Base-by-base conservation (phyloP, 768 basidiomycete species). In the Rhizopogon salebrosus region DNA sequence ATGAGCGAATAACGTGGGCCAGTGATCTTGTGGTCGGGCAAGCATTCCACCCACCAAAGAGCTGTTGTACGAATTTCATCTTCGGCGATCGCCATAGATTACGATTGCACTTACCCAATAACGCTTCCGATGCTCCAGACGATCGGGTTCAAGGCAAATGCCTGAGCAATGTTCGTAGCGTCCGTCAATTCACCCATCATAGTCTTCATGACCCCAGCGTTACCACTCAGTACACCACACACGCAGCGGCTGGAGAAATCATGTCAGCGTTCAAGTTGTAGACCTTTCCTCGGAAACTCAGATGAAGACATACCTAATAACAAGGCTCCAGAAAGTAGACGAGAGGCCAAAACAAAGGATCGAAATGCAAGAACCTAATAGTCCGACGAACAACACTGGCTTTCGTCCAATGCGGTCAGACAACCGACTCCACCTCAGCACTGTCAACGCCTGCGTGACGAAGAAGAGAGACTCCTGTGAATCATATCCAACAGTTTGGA, bases 291-390 rank as follows among this genome's bases (percentile, higher is more conserved):
- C 34, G 7, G 41, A 3, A 34, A 23, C 16, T 14, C 20, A 45
- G 23, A 6, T 20, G 4, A 16, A 22, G 16, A 49, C 46, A 48
- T 10, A 77, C 83, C 83, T 84, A 54, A 81, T 58, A 18, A 85
- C 77, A 46, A 85, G 62, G 23, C 65, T 68, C 63, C 66, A 73
- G 54, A 85, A 76, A 9, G 80, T 79, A 35, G 73, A 72, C 5
- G 84, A 84, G 41, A 86, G 64, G 9, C 85, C 85, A 65, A 87
- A 87, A 31, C 67, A 72, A 9, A 83, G 53, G 69, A 80, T 84
- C 2, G 82, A 84, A 0, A 75, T 41, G 2, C 72, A 68, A 9
- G 73, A 66, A 16, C 83, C 84, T 6, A 79, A 63, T 16, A 85
- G 61, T 5, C 84, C 83, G 13, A 75, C 62, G 18, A 85, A 62